phyloP scores from a whole-genome alignment of 768 basidiomycete species.

The Cantharellus anzutake region DNA sequence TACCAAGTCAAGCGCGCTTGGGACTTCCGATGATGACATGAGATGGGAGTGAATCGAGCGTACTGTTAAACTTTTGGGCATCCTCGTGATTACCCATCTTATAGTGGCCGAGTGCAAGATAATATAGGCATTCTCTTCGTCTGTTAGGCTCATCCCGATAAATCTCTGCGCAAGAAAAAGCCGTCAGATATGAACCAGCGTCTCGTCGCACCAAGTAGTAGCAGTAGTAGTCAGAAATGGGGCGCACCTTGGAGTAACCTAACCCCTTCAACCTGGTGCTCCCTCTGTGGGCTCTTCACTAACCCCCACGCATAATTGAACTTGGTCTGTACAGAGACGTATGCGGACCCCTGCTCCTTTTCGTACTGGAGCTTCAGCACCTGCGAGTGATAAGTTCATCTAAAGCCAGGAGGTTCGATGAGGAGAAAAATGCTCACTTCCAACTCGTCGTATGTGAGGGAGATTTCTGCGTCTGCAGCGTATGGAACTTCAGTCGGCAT shows the following conservation, averaged over 20 bases:
- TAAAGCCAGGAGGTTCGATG: background rate
- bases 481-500: conserved; percentile 72
- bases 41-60: conserved; percentile 14
- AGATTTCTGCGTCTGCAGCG: conserved; percentile 85
- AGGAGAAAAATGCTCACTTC: conserved; percentile 30
- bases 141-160: conserved; percentile 75
- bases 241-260: conserved; percentile 65
- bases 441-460: conserved; percentile 75
- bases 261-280: conserved; percentile 86
- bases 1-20: conserved; percentile 15
- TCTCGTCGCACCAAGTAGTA: background rate
- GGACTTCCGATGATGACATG: background rate
- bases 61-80: conserved; percentile 83
- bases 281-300: conserved; percentile 71
- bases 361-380: conserved; percentile 75
- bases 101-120: conserved; percentile 88
- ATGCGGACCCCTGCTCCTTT: conserved; percentile 65
- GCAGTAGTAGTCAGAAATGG: background rate
- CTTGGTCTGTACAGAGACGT: conserved; percentile 85
- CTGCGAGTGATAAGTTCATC: conserved; percentile 20
- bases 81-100: conserved; percentile 93
- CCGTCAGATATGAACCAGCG: background rate
- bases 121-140: conserved; percentile 89
- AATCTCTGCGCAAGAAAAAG: conserved; percentile 38
- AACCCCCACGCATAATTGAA: conserved; percentile 98